Conservation (phyloP, 352 stramenopile species). For the Pythium phragmiticola region DNA sequence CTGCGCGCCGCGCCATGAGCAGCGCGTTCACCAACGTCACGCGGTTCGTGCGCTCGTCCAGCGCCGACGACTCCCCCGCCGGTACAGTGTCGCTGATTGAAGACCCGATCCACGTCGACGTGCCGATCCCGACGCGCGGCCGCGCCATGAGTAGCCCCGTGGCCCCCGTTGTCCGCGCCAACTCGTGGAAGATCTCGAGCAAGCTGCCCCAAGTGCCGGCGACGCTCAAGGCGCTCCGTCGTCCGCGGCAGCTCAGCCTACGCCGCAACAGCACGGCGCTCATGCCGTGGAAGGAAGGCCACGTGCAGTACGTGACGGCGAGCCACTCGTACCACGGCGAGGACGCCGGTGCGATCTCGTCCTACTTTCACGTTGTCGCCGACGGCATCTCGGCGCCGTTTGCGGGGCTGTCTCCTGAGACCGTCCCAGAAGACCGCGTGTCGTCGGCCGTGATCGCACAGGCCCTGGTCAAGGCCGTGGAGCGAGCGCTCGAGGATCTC, state of each 20-base stretch:
- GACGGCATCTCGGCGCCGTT: slow-evolving; percentile 75
- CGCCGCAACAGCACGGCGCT: slow-evolving; percentile 12
- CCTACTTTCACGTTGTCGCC: slow-evolving; percentile 77
- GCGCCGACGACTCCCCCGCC: slow-evolving; percentile 35
- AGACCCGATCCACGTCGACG: slow-evolving; percentile 4
- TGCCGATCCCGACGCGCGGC: slow-evolving; percentile 1
- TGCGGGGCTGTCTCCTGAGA: slow-evolving; percentile 30
- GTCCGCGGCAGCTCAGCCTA: slow-evolving; percentile 20
- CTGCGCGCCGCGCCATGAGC: slow-evolving; percentile 33
- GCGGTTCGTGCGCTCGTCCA: slow-evolving; percentile 28
- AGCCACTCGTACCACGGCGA: slow-evolving; percentile 62
- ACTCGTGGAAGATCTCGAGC: slow-evolving; percentile 26
- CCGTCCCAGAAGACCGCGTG: slow-evolving; percentile 23
- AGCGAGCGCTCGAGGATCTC: slow-evolving; percentile 47
- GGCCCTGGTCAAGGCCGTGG: slow-evolving; percentile 55
- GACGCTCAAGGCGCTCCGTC: slow-evolving; percentile 27
- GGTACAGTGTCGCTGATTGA: slow-evolving; percentile 19
- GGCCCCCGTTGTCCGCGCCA: neutral
- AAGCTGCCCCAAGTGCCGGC: slow-evolving; percentile 27
- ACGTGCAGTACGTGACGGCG: slow-evolving; percentile 44
- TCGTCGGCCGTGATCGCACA: slow-evolving; percentile 59
- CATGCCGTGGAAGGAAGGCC: slow-evolving; percentile 27
- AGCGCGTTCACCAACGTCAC: slow-evolving; percentile 47
- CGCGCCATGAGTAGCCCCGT: slow-evolving; percentile 16
- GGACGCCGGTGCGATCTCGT: slow-evolving; percentile 54